Evolutionary conservation across 768 basidiomycete species (phyloP).

Genomic region (Hirschioporus abietinus): DNA sequence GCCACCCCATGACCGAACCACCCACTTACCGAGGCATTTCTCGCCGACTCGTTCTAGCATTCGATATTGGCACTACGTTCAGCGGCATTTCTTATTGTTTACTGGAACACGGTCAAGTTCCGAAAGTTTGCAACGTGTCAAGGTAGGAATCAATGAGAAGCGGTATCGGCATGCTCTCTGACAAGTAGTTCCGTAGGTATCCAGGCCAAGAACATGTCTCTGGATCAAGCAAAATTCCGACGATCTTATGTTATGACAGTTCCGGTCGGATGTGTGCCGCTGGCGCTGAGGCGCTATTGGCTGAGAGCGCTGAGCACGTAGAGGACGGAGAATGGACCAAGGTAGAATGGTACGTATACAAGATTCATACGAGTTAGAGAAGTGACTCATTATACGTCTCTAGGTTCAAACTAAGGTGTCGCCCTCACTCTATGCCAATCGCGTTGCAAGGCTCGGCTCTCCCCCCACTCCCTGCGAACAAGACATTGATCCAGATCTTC

Average conservation of each 20-base stretch:
- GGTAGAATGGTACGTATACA: conserved; percentile 25
- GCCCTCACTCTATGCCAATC: conserved; percentile 16
- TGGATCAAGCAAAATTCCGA: conserved; percentile 44
- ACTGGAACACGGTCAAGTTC: conserved; percentile 2
- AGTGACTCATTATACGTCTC: neutral
- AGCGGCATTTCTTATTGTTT: conserved; percentile 7
- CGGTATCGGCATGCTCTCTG: neutral
- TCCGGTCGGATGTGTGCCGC: conserved; percentile 34
- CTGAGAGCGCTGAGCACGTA: conserved; percentile 32
- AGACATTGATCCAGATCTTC: conserved; percentile 26
- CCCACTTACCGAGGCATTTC: neutral
- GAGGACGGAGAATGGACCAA: conserved; percentile 30
- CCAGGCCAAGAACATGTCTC: conserved; percentile 42
- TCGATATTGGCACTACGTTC: conserved; percentile 9
- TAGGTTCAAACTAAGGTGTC: conserved; percentile 17
- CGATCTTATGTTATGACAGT: conserved; percentile 41
- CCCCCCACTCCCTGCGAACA: conserved; percentile 31
- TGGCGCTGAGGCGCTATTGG: conserved; percentile 41
- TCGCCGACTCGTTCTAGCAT: conserved; percentile 6
- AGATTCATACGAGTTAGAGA: too few species aligned
- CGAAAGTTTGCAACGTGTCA: conserved; percentile 4
- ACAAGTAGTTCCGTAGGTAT: conserved; percentile 26
- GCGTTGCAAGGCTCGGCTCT: conserved; percentile 16
- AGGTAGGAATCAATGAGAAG: neutral
- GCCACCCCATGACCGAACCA: conserved; percentile 63